Evolutionary conservation across 768 basidiomycete genomes (phyloP).

Genomic region (Kwoniella shandongensis): DNA sequence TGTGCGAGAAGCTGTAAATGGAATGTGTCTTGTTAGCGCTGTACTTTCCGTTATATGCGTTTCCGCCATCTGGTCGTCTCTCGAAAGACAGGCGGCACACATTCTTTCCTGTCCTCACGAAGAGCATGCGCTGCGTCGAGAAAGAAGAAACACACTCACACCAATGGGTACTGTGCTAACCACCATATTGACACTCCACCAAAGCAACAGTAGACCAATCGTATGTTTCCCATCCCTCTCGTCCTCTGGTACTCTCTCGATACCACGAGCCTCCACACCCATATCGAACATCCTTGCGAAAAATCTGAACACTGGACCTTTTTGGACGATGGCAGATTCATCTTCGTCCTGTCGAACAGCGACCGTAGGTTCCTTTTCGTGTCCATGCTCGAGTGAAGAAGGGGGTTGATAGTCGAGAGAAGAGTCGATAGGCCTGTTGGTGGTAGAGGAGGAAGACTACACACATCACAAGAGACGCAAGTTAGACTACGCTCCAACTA

Average conservation of each 20-base stretch:
- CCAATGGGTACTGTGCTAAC: conserved; percentile 61
- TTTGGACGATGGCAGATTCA: conserved; percentile 7
- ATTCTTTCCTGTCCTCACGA: not conserved
- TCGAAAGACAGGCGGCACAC: not conserved
- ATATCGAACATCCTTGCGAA: conserved; percentile 57
- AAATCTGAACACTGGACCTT: conserved; percentile 18
- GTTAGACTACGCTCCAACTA: no score
- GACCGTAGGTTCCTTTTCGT: no score
- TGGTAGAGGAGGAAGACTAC: no score
- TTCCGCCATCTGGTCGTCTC: no score
- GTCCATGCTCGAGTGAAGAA: no score
- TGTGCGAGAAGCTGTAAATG: conserved; percentile 54
- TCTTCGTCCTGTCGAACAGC: not conserved
- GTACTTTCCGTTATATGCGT: no score
- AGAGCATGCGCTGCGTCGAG: no score
- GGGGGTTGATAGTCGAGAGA: no score
- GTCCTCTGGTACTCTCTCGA: conserved; percentile 61
- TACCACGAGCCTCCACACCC: conserved; percentile 62
- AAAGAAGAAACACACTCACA: conserved; percentile 31
- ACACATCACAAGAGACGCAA: no score
- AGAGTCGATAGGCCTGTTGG: no score
- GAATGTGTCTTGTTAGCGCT: not conserved
- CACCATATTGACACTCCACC: conserved; percentile 59
- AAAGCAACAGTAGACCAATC: conserved; percentile 32
- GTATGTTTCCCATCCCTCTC: conserved; percentile 57